Conservation (phyloP, 176 grass and related monocot genomes). For the Avena eriantha region DNA sequence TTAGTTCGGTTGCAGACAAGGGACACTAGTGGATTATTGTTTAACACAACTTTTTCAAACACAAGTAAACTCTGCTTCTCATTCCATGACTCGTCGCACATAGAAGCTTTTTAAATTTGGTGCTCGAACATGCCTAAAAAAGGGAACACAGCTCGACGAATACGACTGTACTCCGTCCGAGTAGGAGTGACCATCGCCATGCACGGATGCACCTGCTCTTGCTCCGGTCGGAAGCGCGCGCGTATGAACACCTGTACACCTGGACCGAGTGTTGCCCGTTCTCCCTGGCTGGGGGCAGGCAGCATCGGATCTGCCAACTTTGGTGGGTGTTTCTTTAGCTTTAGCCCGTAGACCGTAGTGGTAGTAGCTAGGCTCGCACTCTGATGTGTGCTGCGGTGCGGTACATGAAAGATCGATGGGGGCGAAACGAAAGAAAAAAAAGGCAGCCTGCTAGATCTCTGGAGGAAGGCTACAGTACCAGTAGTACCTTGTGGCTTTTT, state of each 20-base stretch:
- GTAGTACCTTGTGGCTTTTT: conserved; percentile 28
- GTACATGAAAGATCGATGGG: conserved; percentile 20
- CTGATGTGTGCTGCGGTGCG: background rate
- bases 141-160: no score
- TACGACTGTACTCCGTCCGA: no score
- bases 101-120: no score
- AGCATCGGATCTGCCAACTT: conserved; percentile 25
- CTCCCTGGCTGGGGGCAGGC: background rate
- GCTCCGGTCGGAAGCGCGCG: no score
- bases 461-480: background rate
- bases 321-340: background rate
- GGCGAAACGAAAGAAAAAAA: background rate
- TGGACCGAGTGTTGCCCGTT: background rate
- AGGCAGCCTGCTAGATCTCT: background rate
- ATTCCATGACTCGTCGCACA: no score
- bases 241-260: background rate
- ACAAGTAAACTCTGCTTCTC: no score
- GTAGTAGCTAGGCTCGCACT: background rate
- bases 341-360: background rate
- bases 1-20: no score
- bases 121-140: no score
- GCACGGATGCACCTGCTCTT: no score
- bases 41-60: no score
- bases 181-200: no score
- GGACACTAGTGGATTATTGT: no score